Base-by-base conservation (phyloP, 2,329 filamentous ascomycete genomes). In the Fusarium sp. region DNA sequence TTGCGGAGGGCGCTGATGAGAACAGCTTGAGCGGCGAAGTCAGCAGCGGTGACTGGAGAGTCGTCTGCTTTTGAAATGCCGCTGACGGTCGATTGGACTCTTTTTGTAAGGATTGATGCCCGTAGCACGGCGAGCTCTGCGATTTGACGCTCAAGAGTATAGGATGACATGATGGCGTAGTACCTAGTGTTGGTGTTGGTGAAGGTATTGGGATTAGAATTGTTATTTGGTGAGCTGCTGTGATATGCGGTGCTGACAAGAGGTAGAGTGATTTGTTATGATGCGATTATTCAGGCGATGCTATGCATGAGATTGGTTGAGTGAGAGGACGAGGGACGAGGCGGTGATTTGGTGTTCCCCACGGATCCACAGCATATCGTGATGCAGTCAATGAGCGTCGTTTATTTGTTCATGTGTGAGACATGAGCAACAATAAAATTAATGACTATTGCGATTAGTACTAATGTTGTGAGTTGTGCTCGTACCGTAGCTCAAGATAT, bases 1-100 rank as follows among this genome's bases (percentile, higher is more conserved):
- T 81, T 79, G 75, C 86, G 88, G 51, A 91, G 81, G 34, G 88
- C 86, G 63, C 83, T 84, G 75, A 91, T 91, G 74, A 92, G 85
- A 41, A 91, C 82, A 15, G 89, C 89, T 79, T 92, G 90, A 5
- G 88, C 87, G 45, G 88, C 89, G 77, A 91, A 91, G 78, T 92
- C 90, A 67, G 89, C 89, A 42, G 90, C 86, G 2, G 90, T 91
- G 57, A 92, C 90, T 30, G 90, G 90, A 0, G 87, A 87, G 55
- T 85, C 82, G 78, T 92, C 90, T 63, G 83, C 83, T 78, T 92
- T 91, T 76, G 87, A 85, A 59, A 90, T 82, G 28, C 84, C 84
- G 63, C 83, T 83, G 82, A 75, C 90, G 80, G 66, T 82, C 78
- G 78, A 78, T 45, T 81, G 81, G 28, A 83, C 79, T 38, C 72